Evolutionary conservation across 2,329 filamentous ascomycete species (phyloP).

Genomic region (Ophiosphaerella korrae): DNA sequence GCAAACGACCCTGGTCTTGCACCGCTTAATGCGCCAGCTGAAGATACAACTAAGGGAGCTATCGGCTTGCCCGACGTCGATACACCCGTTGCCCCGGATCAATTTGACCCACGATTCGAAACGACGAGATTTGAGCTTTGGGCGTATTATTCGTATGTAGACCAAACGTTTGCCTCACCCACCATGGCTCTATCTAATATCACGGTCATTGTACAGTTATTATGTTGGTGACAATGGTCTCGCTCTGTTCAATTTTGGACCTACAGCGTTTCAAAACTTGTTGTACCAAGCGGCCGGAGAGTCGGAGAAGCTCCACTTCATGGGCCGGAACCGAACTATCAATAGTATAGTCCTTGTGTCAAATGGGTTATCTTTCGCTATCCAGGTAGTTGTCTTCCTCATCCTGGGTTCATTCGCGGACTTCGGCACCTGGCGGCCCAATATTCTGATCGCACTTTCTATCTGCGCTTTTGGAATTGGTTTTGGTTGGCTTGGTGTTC

Average conservation of each 20-base stretch:
- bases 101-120: constrained; percentile 59
- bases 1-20: constrained; percentile 31
- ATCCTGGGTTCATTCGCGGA: constrained; percentile 62
- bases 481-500: constrained; percentile 71
- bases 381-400: constrained; percentile 65
- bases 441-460: constrained; percentile 64
- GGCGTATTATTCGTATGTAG: constrained; percentile 58
- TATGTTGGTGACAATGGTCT: constrained; percentile 70
- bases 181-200: not conserved
- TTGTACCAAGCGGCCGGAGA: constrained; percentile 65
- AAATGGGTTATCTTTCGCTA: constrained; percentile 71
- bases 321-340: constrained; percentile 52
- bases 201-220: constrained; percentile 50
- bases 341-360: constrained; percentile 61
- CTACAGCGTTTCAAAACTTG: constrained; percentile 62
- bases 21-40: constrained; percentile 23
- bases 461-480: constrained; percentile 58
- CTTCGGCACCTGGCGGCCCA: constrained; percentile 66
- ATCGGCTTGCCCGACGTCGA: constrained; percentile 39
- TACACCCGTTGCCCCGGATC: constrained; percentile 57
- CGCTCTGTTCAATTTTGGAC: constrained; percentile 61
- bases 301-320: constrained; percentile 59
- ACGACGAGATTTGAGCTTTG: constrained; percentile 62
- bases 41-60: constrained; percentile 27
- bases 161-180: not conserved